phyloP scores from a whole-genome alignment of 345 rosid species.

The Linum tenue region DNA sequence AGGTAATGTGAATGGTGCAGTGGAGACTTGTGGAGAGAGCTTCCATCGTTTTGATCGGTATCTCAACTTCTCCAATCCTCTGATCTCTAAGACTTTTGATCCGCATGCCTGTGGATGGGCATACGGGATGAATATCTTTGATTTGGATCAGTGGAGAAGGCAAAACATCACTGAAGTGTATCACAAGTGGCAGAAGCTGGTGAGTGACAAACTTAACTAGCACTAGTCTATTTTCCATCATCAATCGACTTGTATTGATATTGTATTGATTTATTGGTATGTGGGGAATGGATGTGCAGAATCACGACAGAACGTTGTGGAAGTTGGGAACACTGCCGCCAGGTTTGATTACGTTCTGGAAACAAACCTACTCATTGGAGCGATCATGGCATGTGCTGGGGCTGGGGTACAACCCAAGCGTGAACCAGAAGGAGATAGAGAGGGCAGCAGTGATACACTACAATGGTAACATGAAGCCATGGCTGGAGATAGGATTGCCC shows the following conservation, averaged over 20 bases:
- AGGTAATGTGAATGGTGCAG: too few relatives aligned
- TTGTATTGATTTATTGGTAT: neutral
- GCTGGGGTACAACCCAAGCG: constrained; percentile 72
- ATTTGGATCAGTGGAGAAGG: constrained; percentile 77
- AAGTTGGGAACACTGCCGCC: constrained; percentile 71
- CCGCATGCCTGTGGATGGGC: constrained; percentile 47
- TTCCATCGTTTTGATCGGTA: constrained; percentile 68
- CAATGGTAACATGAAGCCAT: constrained; percentile 21
- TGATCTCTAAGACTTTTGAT: constrained; percentile 71
- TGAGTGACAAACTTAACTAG: constrained; percentile 16
- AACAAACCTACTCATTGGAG: constrained; percentile 49
- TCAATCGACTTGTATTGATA: neutral
- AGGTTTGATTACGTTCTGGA: constrained; percentile 71
- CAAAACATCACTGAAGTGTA: constrained; percentile 83
- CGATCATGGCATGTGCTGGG: constrained; percentile 60
- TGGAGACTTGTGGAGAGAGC: too few relatives aligned
- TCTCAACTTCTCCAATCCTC: constrained; percentile 95
- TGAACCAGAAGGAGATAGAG: constrained; percentile 61
- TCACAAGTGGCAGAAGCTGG: constrained; percentile 94
- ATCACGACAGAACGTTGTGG: constrained; percentile 63
- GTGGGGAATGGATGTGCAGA: constrained; percentile 28
- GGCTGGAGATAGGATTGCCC: constrained; percentile 86
- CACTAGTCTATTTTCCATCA: neutral
- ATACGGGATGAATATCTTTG: constrained; percentile 74
- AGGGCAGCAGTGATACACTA: constrained; percentile 66